These are phyloP conservation scores for Phytopythium litorale DNA, from an alignment of 352 stramenopile genomes.

Conservation along the genomic window DNA sequence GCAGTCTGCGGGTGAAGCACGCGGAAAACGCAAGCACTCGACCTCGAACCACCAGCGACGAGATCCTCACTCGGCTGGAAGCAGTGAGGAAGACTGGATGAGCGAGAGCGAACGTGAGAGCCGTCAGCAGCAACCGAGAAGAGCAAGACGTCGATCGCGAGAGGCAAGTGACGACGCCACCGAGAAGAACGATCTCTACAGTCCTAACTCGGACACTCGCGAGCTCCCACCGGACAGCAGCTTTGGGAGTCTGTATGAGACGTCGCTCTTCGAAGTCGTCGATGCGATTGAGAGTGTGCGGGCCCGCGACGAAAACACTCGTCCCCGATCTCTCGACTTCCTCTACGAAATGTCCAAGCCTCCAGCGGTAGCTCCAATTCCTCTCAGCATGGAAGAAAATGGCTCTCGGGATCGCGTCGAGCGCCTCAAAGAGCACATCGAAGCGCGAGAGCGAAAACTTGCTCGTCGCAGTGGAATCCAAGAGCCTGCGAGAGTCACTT, in stretches of 20 bases:
- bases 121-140: background rate
- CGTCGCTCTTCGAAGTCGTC: conserved; percentile 41
- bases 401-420: background rate
- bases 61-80: background rate
- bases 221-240: conserved; percentile 2
- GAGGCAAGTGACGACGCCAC: background rate
- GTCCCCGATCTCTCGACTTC: background rate
- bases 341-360: background rate
- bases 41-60: background rate
- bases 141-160: background rate
- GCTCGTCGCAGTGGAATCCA: background rate
- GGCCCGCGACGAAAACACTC: conserved; percentile 1
- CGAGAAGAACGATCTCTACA: background rate
- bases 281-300: conserved; percentile 30
- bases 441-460: conserved; percentile 16
- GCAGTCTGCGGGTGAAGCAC: background rate
- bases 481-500: background rate
- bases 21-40: background rate
- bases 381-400: background rate
- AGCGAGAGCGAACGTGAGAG: background rate
- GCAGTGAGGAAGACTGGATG: background rate
- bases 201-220: background rate
- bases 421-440: conserved; percentile 21
- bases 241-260: conserved; percentile 34
- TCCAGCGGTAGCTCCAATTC: background rate